Base-by-base conservation (phyloP, 2,329 filamentous ascomycete genomes). In the Botrytis squamosa region DNA sequence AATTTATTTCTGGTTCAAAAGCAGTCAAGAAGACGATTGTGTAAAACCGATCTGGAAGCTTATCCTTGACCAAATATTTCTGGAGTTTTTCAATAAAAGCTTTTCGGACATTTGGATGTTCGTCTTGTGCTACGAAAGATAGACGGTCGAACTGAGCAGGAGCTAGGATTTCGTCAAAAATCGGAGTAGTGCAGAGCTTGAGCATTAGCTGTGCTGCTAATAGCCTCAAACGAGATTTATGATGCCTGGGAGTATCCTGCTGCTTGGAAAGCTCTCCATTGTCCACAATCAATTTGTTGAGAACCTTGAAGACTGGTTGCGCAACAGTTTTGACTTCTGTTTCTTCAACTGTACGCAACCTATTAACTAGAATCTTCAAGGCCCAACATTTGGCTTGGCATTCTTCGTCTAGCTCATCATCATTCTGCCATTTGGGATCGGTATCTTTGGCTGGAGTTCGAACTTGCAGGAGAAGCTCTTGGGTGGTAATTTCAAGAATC, bases 21-120 rank as follows among this genome's bases (percentile, higher is more conserved):
- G 96, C 95, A 46, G 94, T 92, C 62, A 98, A 85, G 84, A 98
- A 98, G 9, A 97, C 87, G 59, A 97, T 91, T 0, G 93, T 92
- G 82, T 97, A 96, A 86, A 97, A 99, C 16, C 95, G 90, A 20
- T 87, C 85, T 1, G 89, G 87, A 3, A 97, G 86, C 77, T 87
- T 90, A 72, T 88, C 88, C 71, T 92, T 89, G 16, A 92, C 92
- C 7, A 98, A 88, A 79, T 97, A 95, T 83, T 97, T 98, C 83
- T 97, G 96, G 59, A 99, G 85, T 78, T 95, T 94, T 79, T 91
- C 90, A 71, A 96, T 87, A 79, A 99, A 98, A 2, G 88, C 89
- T 65, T 87, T 88, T 49, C 96, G 91, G 42, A 98, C 94, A 76
- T 91, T 87, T 2, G 88, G 84, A 68, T 92, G 86, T 9, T 87